phyloP scores from a whole-genome alignment of 805 yeast species.

The Kodamaea jinghongensis region DNA sequence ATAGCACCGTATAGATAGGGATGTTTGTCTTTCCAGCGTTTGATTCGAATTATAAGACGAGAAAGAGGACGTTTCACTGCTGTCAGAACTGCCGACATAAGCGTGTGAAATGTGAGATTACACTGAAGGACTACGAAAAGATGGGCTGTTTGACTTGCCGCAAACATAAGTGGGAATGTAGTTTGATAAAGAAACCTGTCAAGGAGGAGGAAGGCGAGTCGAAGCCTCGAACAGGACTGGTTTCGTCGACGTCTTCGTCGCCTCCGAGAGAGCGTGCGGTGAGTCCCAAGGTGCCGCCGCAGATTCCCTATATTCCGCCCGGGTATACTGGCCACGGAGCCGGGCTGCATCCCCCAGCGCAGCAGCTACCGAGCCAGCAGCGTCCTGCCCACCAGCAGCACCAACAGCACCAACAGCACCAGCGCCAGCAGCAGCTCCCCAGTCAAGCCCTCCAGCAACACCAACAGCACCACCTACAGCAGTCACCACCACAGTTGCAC shows the following conservation, averaged over 20 bases:
- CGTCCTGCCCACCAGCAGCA: not conserved
- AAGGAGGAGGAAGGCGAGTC: not conserved
- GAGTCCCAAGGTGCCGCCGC: no score
- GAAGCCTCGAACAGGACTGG: no score
- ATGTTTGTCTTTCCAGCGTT: slow-evolving; percentile 40
- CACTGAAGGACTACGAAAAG: slow-evolving; percentile 22
- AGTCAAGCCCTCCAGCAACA: no score
- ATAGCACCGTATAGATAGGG: no score
- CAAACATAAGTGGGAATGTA: slow-evolving; percentile 20
- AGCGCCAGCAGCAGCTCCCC: no score
- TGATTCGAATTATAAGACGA: slow-evolving; percentile 29
- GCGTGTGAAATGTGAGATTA: slow-evolving; percentile 28
- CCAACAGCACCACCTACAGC: slow-evolving; percentile 1
- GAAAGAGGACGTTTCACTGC: slow-evolving; percentile 35
- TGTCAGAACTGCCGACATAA: slow-evolving; percentile 30
- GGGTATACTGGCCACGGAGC: not conserved
- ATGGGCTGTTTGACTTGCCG: slow-evolving; percentile 30
- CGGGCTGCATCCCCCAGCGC: not conserved
- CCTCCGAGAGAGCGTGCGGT: no score
- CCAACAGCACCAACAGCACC: not conserved
- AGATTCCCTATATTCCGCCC: no score
- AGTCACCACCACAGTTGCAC: not conserved
- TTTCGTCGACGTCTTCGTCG: no score
- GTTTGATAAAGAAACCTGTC: slow-evolving; percentile 9
- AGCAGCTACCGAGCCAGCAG: not conserved